These are phyloP conservation scores for Umbelopsis sp. DNA, from an alignment of 192 early-diverging fungal species.

Conservation along the genomic window DNA sequence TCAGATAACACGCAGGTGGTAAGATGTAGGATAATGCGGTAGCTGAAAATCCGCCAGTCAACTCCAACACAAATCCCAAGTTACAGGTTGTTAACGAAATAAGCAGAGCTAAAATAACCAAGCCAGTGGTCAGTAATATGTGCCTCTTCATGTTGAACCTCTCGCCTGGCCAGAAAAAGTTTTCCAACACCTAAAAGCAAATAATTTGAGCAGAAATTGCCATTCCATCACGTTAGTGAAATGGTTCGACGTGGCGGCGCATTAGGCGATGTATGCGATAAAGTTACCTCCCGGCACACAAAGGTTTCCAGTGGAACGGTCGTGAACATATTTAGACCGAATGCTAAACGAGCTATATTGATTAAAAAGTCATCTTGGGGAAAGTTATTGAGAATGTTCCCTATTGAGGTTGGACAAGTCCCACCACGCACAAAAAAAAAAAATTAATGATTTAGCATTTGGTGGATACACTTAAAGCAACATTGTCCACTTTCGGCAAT, in stretches of 20 bases:
- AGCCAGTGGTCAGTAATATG: constrained; percentile 63
- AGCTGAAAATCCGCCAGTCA: constrained; percentile 88
- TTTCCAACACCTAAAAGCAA: constrained; percentile 60
- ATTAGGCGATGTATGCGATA: not conserved
- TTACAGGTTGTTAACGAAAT: constrained; percentile 80
- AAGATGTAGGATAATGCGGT: constrained; percentile 88
- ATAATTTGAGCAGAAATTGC: not conserved
- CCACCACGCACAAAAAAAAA: not conserved
- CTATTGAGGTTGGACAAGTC: constrained; percentile 33
- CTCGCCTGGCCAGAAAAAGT: constrained; percentile 56
- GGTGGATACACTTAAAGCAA: not conserved
- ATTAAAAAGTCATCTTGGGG: constrained; percentile 75
- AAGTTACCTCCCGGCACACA: constrained; percentile 79
- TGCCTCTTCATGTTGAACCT: constrained; percentile 67
- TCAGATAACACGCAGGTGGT: constrained; percentile 81
- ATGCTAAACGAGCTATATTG: constrained; percentile 83
- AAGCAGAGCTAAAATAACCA: constrained; percentile 63
- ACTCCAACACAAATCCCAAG: constrained; percentile 83
- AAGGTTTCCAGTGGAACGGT: constrained; percentile 90
- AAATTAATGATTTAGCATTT: constrained; percentile 10
- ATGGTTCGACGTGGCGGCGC: constrained; percentile 10
- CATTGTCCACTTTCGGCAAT: not conserved
- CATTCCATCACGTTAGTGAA: constrained; percentile 12
- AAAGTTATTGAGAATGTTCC: constrained; percentile 92
- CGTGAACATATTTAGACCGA: constrained; percentile 95